Evolutionary conservation across 108 stramenopile species (phyloP).

Genomic region (Phaeodactylum tricornutum): DNA sequence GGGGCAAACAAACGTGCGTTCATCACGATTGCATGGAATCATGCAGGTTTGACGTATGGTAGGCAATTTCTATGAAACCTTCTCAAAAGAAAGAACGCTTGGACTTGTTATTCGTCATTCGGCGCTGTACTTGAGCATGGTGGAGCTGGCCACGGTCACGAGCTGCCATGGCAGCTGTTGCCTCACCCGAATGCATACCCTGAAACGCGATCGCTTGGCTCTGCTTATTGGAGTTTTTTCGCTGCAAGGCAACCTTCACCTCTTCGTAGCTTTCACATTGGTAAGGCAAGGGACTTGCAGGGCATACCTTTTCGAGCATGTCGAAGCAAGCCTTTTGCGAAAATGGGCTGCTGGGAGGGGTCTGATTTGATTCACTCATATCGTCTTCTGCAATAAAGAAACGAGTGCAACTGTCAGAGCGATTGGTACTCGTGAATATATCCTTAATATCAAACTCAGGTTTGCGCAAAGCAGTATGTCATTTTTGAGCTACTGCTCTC

Average conservation of each 20-base stretch:
- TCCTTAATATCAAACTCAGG: too few species aligned
- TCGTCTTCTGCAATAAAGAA: not conserved
- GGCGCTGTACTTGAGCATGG: conserved; percentile 14
- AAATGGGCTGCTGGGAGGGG: conserved; percentile 2
- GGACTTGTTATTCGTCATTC: too few species aligned
- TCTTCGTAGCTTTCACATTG: conserved; percentile 5
- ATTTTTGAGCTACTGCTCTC: too few species aligned
- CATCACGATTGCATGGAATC: too few species aligned
- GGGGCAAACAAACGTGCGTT: too few species aligned
- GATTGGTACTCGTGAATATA: too few species aligned
- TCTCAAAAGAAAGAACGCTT: too few species aligned
- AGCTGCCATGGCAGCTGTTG: conserved; percentile 7
- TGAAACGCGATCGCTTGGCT: conserved; percentile 18
- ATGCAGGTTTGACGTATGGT: too few species aligned
- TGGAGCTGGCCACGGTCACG: conserved; percentile 9
- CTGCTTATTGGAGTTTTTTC: conserved; percentile 4
- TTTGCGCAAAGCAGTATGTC: too few species aligned
- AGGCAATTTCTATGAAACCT: too few species aligned
- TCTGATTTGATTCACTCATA: too few species aligned
- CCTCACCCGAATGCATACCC: conserved; percentile 13
- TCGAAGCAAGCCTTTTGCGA: conserved; percentile 7
- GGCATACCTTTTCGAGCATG: conserved; percentile 3
- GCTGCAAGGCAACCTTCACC: conserved; percentile 6
- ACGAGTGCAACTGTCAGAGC: too few species aligned
- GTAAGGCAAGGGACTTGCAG: not conserved